A percentile compares a stretch with the other conserved stretches of the same genome.
Conservation (phyloP, 2,329 filamentous ascomycete genomes). For the Bipolaris bicolor region DNA sequence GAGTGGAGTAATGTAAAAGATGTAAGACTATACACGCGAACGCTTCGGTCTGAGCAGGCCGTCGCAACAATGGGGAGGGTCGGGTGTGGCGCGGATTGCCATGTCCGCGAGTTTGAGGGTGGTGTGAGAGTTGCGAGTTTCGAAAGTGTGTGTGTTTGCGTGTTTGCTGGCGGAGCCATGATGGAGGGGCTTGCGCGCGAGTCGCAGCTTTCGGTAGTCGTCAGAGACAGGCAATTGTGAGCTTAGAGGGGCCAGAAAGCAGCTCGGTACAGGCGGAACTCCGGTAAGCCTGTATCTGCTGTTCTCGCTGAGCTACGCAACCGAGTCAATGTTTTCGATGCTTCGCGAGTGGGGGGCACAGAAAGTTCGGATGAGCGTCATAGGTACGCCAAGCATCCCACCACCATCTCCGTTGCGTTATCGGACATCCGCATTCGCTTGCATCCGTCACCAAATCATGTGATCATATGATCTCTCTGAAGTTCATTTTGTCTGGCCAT, state of each 20-base stretch:
- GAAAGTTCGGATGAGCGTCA: slow-evolving; percentile 32
- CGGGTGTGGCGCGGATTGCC: slow-evolving; percentile 85
- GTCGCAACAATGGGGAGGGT: slow-evolving; percentile 88
- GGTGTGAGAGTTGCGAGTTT: slow-evolving; percentile 61
- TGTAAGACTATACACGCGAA: slow-evolving; percentile 86
- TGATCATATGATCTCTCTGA: neutral
- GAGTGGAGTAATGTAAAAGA: slow-evolving; percentile 79
- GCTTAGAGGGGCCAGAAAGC: neutral
- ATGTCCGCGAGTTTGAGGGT: slow-evolving; percentile 69
- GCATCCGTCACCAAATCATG: neutral
- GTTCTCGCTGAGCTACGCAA: neutral
- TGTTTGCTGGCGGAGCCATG: slow-evolving; percentile 24
- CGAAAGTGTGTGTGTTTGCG: slow-evolving; percentile 38
- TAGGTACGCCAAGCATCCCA: slow-evolving; percentile 31
- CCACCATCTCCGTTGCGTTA: slow-evolving; percentile 14
- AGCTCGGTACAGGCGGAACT: neutral
- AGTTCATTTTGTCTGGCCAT: no score
- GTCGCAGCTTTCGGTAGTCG: neutral
- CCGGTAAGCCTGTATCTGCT: neutral
- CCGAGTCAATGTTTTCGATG: slow-evolving; percentile 9
- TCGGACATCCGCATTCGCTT: slow-evolving; percentile 9
- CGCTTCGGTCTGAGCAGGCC: slow-evolving; percentile 81
- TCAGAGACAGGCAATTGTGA: neutral
- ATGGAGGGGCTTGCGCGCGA: slow-evolving; percentile 15
- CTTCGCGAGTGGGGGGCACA: slow-evolving; percentile 16